Evolutionary conservation across 148 eudicot species (phyloP), one percentile per base, ranked within the genome.

Genomic region (Rhododendron kiyosumense): DNA sequence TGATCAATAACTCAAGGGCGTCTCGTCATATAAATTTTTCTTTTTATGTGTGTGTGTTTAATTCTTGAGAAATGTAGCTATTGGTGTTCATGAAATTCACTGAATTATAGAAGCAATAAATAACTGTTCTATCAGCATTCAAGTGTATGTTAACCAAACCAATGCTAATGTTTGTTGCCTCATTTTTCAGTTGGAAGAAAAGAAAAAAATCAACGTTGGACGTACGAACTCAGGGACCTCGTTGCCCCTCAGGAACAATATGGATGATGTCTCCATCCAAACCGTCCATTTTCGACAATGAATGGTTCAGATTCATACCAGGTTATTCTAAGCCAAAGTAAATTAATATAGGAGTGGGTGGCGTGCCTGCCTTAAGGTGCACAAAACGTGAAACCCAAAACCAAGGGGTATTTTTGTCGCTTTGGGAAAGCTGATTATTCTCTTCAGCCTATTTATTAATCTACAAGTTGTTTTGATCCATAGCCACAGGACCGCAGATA

Each of bases 351-450:
- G 41, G 76, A 30, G 2, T 4, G 30, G 76, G 2, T 13, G 14
- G 76, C 76, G 20, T 71, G 41, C 76, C 38, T 71, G 76, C 76
- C 76, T 71, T 71, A 71, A 71, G 84, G 83, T 79, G 83, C 83
- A 26, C 76, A 78, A 71, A 81, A 24, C 80, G 71, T 54, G 85
- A 85, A 88, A 57, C 78, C 77, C 81, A 84, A 82, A 88, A 69
- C 83, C 85, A 49, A 84, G 75, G 81, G 90, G 92, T 80, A 92
- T 92, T 85, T 92, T 92, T 92, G 94, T 92, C 91, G 88, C 94
- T 83, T 92, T 87, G 94, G 92, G 89, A 92, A 88, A 87, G 88
- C 88, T 87, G 91, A 88, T 88, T 92, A 92, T 92, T 92, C 94
- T 89, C 90, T 71, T 5, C 76, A 30, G 38, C 76, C 76, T 32